These are phyloP conservation scores for Saccharomyces hybrid DNA, from an alignment of 1,139 yeast genomes.

Conservation along the genomic window DNA sequence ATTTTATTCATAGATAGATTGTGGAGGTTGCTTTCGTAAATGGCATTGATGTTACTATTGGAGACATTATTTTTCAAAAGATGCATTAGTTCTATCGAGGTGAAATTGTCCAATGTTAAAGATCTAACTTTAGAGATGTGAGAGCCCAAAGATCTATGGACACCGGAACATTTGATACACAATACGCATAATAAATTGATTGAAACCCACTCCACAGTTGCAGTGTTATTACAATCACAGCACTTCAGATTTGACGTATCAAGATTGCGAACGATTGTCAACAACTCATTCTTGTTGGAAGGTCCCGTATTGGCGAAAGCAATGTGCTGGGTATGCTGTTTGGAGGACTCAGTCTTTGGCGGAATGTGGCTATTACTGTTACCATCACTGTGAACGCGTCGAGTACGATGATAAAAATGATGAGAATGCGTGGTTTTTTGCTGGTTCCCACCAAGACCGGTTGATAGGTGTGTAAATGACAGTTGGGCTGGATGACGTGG, in stretches of 20 bases:
- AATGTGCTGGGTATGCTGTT: not conserved
- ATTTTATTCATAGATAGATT: conserved; percentile 31
- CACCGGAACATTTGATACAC: conserved; percentile 74
- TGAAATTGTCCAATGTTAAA: conserved; percentile 66
- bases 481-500: not conserved
- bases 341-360: not conserved
- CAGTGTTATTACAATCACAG: conserved; percentile 67
- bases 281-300: conserved; percentile 4
- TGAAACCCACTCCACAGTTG: conserved; percentile 81
- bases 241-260: conserved; percentile 58
- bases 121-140: conserved; percentile 73
- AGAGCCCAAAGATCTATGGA: conserved; percentile 69
- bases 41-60: conserved; percentile 53
- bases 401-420: not conserved
- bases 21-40: conserved; percentile 40
- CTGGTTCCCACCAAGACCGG: not conserved
- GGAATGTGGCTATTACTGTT: not conserved
- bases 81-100: conserved; percentile 41
- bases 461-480: not conserved
- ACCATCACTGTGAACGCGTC: not conserved
- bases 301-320: not conserved
- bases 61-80: conserved; percentile 44
- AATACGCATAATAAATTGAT: conserved; percentile 63
- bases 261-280: conserved; percentile 41
- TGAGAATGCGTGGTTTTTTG: not conserved